Base-by-base conservation (phyloP, 495 filamentous ascomycete species). In the Penicillium cataractarum region DNA sequence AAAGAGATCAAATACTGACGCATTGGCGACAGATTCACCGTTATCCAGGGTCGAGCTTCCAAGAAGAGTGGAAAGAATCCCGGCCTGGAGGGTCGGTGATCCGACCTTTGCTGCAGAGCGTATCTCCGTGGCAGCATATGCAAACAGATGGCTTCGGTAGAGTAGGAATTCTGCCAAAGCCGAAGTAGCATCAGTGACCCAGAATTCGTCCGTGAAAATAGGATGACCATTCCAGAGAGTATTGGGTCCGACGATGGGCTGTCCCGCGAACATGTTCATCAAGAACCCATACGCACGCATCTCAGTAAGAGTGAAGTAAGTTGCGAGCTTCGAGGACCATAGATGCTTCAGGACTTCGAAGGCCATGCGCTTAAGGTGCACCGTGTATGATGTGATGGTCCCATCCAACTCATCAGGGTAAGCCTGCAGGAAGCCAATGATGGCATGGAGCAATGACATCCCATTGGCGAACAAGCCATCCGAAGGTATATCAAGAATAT, bases 1-100 rank as follows among this genome's bases (percentile, higher is more conserved):
- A 59, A 97, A 92, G 22, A 97, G 84, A 64, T 97, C 96, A 73
- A 97, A 96, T 15, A 98, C 83, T 6, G 88, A 90, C 4, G 87
- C 83, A 57, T 90, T 89, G 15, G 75, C 69, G 29, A 87, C 66
- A n/a, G 83, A 78, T 42, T 89, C 83, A 9, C 87, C 85, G 33
- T 84, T 83, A 0, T 89, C 85, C 27, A 84, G 59, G 6, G 80
- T 80, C 6, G 92, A 90, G 60, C 83, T 86, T 26, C 96, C 96
- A 22, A 91, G 83, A 35, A 98, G 78, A 0, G 90, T 88, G 19
- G 91, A 88, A 40, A 96, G 85, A 4, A 95, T 87, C n/a, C 86
- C 82, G 48, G 89, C 81, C 68, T 92, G 91, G 42, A 93, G 81
- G 1, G 91, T 89, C 1, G 92, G 89, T 29, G 89, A 86, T 21